These are phyloP conservation scores for Colletotrichum kahawae DNA, from an alignment of 2,329 filamentous ascomycete genomes.

Conservation along the genomic window DNA sequence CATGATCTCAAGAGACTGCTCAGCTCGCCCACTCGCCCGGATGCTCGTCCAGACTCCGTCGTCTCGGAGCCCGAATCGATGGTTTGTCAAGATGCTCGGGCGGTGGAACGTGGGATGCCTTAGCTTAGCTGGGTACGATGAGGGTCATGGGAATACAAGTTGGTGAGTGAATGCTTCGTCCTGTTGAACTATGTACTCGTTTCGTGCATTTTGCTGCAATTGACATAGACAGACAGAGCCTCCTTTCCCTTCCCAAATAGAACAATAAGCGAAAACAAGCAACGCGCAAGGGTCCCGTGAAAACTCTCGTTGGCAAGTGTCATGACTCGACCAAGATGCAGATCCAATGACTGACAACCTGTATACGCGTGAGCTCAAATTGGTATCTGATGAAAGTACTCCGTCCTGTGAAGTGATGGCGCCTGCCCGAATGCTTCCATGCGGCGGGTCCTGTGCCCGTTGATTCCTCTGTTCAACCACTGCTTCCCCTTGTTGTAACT, in stretches of 20 bases:
- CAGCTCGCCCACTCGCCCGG: background rate
- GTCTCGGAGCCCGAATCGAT: constrained; percentile 4
- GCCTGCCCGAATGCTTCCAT: constrained; percentile 11
- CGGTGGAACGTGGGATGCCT: background rate
- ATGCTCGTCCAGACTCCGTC: background rate
- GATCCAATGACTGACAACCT: constrained; percentile 20
- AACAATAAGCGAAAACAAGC: constrained; percentile 1
- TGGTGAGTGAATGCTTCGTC: constrained; percentile 17
- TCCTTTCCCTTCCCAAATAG: constrained; percentile 3
- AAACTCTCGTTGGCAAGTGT: constrained; percentile 3
- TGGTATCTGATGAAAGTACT: constrained; percentile 20
- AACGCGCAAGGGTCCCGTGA: constrained; percentile 1
- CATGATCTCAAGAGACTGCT: background rate
- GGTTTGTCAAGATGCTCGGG: background rate
- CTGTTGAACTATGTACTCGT: constrained; percentile 17
- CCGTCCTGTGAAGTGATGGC: constrained; percentile 18
- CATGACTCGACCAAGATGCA: constrained; percentile 3
- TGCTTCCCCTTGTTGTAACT: background rate
- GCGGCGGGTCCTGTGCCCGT: background rate
- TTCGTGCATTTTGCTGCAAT: background rate
- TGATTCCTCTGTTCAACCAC: background rate
- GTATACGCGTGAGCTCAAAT: constrained; percentile 22
- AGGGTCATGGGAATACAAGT: background rate
- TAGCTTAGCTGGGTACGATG: background rate
- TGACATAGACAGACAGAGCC: constrained; percentile 12